Conservation (phyloP, 805 yeast species). For the Kuraishia molischiana region DNA sequence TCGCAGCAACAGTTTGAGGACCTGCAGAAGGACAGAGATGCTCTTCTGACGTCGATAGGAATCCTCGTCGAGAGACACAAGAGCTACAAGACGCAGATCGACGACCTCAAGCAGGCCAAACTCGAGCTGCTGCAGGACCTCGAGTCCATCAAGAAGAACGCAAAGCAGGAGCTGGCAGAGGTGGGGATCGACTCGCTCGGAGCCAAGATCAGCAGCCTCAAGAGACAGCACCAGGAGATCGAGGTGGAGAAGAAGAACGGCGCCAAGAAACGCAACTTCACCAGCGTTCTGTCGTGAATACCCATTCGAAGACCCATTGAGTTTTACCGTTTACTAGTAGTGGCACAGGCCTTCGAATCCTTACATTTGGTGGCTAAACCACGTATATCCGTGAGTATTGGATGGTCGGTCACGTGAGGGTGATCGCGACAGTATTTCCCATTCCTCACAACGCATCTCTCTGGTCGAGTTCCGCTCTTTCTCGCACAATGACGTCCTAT, state of each 20-base stretch:
- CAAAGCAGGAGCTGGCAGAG: not conserved
- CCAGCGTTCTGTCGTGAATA: not conserved
- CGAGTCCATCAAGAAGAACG: not conserved
- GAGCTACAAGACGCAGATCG: not conserved
- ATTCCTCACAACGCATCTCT: not conserved
- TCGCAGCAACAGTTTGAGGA: not conserved
- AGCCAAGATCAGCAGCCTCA: not conserved
- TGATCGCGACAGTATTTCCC: too few species aligned
- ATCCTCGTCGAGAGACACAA: not conserved
- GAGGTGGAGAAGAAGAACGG: not conserved
- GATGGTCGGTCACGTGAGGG: too few species aligned
- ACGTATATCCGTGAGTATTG: too few species aligned
- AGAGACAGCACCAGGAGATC: not conserved
- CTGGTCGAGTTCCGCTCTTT: not conserved
- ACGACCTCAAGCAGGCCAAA: not conserved
- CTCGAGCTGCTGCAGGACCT: not conserved
- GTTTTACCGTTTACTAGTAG: too few species aligned
- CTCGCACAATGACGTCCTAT: not conserved
- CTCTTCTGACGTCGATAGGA: not conserved
- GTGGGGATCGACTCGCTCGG: not conserved
- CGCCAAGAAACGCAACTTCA: not conserved
- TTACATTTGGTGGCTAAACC: too few species aligned
- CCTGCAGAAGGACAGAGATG: not conserved
- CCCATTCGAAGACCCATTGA: too few species aligned
- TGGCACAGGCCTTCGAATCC: too few species aligned